phyloP scores from a whole-genome alignment of 2,329 filamentous ascomycete genomes.

The Colletotrichum coccodes region DNA sequence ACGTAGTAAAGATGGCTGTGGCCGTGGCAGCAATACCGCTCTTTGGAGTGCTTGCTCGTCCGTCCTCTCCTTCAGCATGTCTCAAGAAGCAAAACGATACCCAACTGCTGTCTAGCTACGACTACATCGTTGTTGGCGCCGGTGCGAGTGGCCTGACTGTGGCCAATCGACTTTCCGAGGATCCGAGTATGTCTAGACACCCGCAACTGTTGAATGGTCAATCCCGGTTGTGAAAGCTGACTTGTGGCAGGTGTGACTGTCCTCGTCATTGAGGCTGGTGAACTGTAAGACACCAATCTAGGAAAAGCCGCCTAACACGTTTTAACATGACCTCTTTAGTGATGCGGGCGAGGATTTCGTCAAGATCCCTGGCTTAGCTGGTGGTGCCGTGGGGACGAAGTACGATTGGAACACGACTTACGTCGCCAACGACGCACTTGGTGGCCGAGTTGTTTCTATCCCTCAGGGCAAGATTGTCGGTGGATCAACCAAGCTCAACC shows the following conservation, averaged over 20 bases:
- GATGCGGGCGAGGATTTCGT: slow-evolving; percentile 37
- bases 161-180: slow-evolving; percentile 48
- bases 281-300: slow-evolving; percentile 4
- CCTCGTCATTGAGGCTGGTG: slow-evolving; percentile 41
- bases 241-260: slow-evolving; percentile 35
- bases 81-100: slow-evolving; percentile 4
- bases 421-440: slow-evolving; percentile 22
- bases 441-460: slow-evolving; percentile 17
- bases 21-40: slow-evolving; percentile 27
- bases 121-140: slow-evolving; percentile 46
- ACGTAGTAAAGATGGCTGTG: slow-evolving; percentile 22
- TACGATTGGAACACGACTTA: slow-evolving; percentile 42
- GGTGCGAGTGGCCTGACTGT: slow-evolving; percentile 49
- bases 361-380: slow-evolving; percentile 39
- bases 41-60: slow-evolving; percentile 21
- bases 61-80: slow-evolving; percentile 11
- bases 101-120: slow-evolving; percentile 35
- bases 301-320: neutral
- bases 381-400: slow-evolving; percentile 34
- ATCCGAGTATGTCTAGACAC: slow-evolving; percentile 34
- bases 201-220: neutral
- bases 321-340: neutral
- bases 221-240: neutral
- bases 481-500: slow-evolving; percentile 43
- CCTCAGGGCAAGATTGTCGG: slow-evolving; percentile 36